Base-by-base conservation (phyloP, 106 monocot species). In the Agapanthus africanus region DNA sequence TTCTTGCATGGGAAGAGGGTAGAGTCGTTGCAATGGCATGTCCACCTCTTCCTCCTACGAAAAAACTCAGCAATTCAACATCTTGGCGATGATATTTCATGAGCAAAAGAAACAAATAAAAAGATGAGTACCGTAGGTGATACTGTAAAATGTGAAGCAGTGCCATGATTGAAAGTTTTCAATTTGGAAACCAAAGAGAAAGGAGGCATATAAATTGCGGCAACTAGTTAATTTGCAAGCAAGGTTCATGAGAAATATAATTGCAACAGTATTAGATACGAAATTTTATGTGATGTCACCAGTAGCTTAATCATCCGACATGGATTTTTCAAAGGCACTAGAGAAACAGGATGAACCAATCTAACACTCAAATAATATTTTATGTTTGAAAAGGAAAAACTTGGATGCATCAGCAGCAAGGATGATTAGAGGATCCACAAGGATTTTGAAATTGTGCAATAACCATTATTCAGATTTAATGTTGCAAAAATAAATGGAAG, bases 41-140 rank as follows among this genome's bases (percentile, higher is more conserved):
- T 40, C 82, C 88, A 73, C 56, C 64, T 65, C 85, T 85, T 66
- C 65, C 67, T 56, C 90, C 85, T 87, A 51, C 76, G 77, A 42
- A n/a, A 66, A 5, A 57, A 75, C 7, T 2, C 33, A 46, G 27
- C n/a, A 33, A 18, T 19, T 52, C 28, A 23, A 37, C 18, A 54
- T 62, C 21, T 1, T 66, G 14, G n/a, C 11, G 7, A 37, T 22
- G 4, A 76, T 7, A 57, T 4, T 6, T 38, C 10, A 7, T 6
- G 15, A 6, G 7, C 10, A 39, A 39, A 35, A 46, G 6, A 19
- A 56, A 22, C 27, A 50, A 32, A 41, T 35, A 67, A 39, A 40
- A 14, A 36, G 6, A n/a, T n/a, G n/a, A 3, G 22, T 26, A 54
- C 3, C n/a, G 4, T 7, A n/a, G 10, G 7, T 11, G 1, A 1